Evolutionary conservation across 2,329 filamentous ascomycete genomes (phyloP).

Genomic region (Sordariomycetes sp.): DNA sequence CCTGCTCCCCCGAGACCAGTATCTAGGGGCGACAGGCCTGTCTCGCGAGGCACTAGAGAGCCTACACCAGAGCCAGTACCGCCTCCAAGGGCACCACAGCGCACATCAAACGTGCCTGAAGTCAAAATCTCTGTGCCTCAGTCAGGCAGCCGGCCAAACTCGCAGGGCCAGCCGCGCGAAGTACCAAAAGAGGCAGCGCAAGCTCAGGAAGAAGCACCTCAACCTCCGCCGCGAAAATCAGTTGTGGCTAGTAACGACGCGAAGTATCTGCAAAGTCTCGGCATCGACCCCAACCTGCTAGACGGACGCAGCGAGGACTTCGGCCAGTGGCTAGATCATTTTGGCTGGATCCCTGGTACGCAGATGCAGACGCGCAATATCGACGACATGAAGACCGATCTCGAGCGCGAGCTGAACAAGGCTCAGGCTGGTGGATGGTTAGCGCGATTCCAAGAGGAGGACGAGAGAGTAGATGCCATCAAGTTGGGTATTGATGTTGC

Average conservation of each 20-base stretch:
- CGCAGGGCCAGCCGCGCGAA: slow-evolving; percentile 21
- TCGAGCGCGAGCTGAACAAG: slow-evolving; percentile 81
- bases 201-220: slow-evolving; percentile 13
- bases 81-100: slow-evolving; percentile 19
- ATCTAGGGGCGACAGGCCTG: slow-evolving; percentile 4
- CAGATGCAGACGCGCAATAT: slow-evolving; percentile 66
- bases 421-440: slow-evolving; percentile 92
- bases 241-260: slow-evolving; percentile 64
- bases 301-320: slow-evolving; percentile 73
- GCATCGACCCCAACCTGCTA: slow-evolving; percentile 68
- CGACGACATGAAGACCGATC: slow-evolving; percentile 71
- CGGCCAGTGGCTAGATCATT: slow-evolving; percentile 72
- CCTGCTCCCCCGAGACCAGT: slow-evolving; percentile 57
- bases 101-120: slow-evolving; percentile 37
- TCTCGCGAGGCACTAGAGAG: slow-evolving; percentile 11
- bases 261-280: slow-evolving; percentile 69
- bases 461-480: slow-evolving; percentile 81
- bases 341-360: slow-evolving; percentile 76
- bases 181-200: slow-evolving; percentile 2
- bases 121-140: slow-evolving; percentile 48
- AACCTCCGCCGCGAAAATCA: slow-evolving; percentile 48
- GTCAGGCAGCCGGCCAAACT: slow-evolving; percentile 27
- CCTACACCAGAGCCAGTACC: slow-evolving; percentile 9
- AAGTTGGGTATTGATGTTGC: slow-evolving; percentile 78
- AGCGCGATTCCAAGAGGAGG: slow-evolving; percentile 73